These are phyloP conservation scores for Gymnopilus junonius DNA, from an alignment of 768 basidiomycete genomes.

Conservation along the genomic window DNA sequence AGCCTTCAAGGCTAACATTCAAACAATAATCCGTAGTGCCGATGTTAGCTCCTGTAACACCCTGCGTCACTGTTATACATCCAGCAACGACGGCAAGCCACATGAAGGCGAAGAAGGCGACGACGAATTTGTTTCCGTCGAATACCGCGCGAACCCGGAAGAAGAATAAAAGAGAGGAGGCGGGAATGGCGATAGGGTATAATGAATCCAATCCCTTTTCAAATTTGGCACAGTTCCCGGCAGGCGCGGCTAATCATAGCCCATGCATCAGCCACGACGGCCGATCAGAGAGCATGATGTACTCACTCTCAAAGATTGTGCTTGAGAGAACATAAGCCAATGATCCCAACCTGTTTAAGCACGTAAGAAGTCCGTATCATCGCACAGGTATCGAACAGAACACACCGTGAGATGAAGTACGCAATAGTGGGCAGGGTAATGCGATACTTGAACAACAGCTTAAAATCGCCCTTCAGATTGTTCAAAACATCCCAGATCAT, in stretches of 20 bases:
- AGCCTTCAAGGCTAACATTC: slow-evolving; percentile 12
- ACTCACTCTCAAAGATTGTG: slow-evolving; percentile 9
- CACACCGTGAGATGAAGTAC: slow-evolving; percentile 28
- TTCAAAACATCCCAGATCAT: slow-evolving; percentile 32
- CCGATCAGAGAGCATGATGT: not conserved
- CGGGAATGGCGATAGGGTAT: slow-evolving; percentile 18
- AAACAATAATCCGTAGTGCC: slow-evolving; percentile 27
- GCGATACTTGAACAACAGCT: slow-evolving; percentile 19
- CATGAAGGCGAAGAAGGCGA: slow-evolving; percentile 27
- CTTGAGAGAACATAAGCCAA: slow-evolving; percentile 3
- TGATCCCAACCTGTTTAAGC: slow-evolving; percentile 2
- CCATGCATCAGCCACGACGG: not conserved
- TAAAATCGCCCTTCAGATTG: slow-evolving; percentile 24
- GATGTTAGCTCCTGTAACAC: slow-evolving; percentile 15
- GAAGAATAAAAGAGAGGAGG: slow-evolving; percentile 29
- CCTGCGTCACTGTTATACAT: slow-evolving; percentile 24
- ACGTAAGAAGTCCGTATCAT: not conserved
- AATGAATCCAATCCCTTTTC: slow-evolving; percentile 13
- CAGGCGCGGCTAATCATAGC: slow-evolving; percentile 13
- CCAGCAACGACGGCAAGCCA: slow-evolving; percentile 31
- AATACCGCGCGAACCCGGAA: slow-evolving; percentile 28
- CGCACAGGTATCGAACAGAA: not conserved
- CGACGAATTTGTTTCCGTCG: slow-evolving; percentile 16
- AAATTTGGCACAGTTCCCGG: slow-evolving; percentile 14
- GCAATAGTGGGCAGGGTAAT: slow-evolving; percentile 23